Evolutionary conservation across 306 rosid species (phyloP), one percentile per base, ranked within the genome.

Genomic region (Rosa rugosa): DNA sequence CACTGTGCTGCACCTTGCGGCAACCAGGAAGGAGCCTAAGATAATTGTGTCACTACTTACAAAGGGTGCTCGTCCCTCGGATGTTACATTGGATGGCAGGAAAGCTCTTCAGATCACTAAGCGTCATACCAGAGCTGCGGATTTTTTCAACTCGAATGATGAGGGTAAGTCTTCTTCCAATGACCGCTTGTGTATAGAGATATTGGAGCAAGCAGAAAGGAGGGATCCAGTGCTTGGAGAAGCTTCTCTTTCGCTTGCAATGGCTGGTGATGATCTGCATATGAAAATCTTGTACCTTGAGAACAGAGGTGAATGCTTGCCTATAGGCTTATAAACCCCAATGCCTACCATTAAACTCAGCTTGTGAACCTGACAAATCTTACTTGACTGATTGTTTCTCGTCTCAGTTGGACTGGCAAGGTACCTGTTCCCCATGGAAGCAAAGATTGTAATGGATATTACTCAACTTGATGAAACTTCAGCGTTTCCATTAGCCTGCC

Each of bases 161-260:
- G 88, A 84, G 63, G 93, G 93, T n/a, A 87, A 84, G 25, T 72
- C 82, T 36, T 87, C 86, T 49, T 76, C 84, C 11, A 83, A 62
- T 5, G 91, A 86, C 11, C 67, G 88, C 10, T 85, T 87, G 77
- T 91, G 92, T 57, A 82, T 88, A 71, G 92, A 91, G 90, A 88
- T 86, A 80, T 72, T 91, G 85, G 97, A 91, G 84, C 93, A 91
- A 79, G 97, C 89, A 45, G 94, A 91, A 86, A 88, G 91, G 71
- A 88, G 97, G 81, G 94, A 85, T 69, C 87, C 91, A 51, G 69
- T 85, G 38, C 85, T 84, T 4, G 97, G 97, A 11, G 97, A 91
- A 73, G 92, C 97, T 6, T 85, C 91, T 16, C 85, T 78, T 79
- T 91, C 91, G 44, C 97, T 91, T 63, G 92, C 93, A 16, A 76